These are phyloP conservation scores for Cyberlindnera lachancei DNA, from an alignment of 805 yeast genomes.

Conservation along the genomic window DNA sequence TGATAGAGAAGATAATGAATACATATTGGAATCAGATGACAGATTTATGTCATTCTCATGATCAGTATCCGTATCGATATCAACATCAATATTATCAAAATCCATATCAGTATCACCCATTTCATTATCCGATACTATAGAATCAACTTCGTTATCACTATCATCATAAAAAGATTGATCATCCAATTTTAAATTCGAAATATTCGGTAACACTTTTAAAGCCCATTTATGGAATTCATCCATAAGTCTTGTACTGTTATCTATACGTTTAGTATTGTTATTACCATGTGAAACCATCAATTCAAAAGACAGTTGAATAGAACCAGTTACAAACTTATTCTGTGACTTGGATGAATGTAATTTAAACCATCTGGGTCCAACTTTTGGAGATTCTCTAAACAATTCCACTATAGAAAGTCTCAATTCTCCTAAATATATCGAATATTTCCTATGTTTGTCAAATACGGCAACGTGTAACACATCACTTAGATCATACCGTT, in stretches of 20 bases:
- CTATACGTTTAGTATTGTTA: too few species aligned
- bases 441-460: conserved; percentile 21
- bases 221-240: conserved; percentile 19
- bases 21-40: neutral
- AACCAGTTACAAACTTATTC: conserved; percentile 41
- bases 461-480: conserved; percentile 19
- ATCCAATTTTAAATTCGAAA: conserved; percentile 8
- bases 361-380: conserved; percentile 35
- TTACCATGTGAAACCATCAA: conserved; percentile 22
- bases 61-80: neutral
- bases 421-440: conserved; percentile 22
- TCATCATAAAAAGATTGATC: conserved; percentile 22
- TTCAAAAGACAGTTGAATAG: conserved; percentile 36
- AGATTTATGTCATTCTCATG: neutral
- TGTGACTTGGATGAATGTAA: conserved; percentile 33
- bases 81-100: too few species aligned
- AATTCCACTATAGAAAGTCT: conserved; percentile 17
- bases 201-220: conserved; percentile 1
- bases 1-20: neutral
- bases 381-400: conserved; percentile 10
- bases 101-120: too few species aligned
- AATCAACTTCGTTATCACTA: conserved; percentile 22
- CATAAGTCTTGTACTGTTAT: too few species aligned
- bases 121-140: conserved; percentile 8
- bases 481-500: conserved; percentile 6